These are phyloP conservation scores for Daldinia loculata DNA, from an alignment of 495 filamentous ascomycete genomes.

Conservation along the genomic window DNA sequence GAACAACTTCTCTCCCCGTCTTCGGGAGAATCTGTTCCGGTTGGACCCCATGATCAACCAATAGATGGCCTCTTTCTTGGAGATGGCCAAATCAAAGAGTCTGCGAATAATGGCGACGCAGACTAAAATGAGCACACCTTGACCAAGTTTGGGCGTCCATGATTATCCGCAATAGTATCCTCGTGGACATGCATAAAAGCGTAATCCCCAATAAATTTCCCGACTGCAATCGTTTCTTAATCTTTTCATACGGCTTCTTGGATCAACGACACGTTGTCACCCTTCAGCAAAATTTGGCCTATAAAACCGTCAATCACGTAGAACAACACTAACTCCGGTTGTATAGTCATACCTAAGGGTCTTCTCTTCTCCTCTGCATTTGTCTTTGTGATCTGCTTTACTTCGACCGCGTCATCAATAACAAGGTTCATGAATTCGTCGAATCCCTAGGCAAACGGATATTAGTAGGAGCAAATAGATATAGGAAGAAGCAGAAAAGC, in stretches of 20 bases:
- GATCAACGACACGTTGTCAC: conserved; percentile 96
- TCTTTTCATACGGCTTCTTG: conserved; percentile 60
- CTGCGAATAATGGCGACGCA: conserved; percentile 28
- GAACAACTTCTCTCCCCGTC: conserved; percentile 79
- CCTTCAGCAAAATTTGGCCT: conserved; percentile 98
- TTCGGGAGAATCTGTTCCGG: conserved; percentile 66
- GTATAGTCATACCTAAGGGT: conserved; percentile 71
- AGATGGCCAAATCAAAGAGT: conserved; percentile 55
- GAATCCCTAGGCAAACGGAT: conserved; percentile 69
- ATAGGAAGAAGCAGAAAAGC: background rate
- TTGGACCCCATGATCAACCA: conserved; percentile 61
- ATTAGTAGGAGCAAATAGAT: conserved; percentile 21
- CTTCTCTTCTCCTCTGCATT: conserved; percentile 78
- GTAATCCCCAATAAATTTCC: conserved; percentile 12
- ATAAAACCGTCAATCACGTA: conserved; percentile 43
- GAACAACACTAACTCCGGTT: conserved; percentile 5
- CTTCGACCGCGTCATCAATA: conserved; percentile 93
- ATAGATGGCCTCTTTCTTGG: conserved; percentile 58
- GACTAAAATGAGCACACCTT: conserved; percentile 39
- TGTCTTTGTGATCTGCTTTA: conserved; percentile 83
- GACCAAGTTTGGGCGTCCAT: conserved; percentile 12
- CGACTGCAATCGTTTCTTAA: conserved; percentile 4
- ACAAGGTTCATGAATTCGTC: conserved; percentile 99
- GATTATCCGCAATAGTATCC: conserved; percentile 19
- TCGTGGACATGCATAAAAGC: background rate